phyloP scores from a whole-genome alignment of 495 filamentous ascomycete species.

The Trichoderma reesei region DNA sequence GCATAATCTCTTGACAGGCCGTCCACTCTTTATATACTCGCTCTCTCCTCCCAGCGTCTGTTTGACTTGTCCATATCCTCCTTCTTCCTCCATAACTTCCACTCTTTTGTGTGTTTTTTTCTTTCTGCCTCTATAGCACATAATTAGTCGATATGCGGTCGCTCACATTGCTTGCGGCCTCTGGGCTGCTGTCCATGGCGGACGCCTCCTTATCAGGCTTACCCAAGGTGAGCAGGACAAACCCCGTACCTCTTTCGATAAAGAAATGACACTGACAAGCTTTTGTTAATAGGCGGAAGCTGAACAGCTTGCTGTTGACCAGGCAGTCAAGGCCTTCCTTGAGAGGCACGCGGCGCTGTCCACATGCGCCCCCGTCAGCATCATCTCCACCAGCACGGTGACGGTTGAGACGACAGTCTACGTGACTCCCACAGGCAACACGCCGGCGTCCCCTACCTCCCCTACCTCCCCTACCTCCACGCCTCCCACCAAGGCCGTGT shows the following conservation, averaged over 20 bases:
- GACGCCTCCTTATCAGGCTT: background rate
- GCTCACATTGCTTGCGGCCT: background rate
- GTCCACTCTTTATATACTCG: background rate
- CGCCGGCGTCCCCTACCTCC: background rate
- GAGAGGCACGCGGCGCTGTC: background rate
- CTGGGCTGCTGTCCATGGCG: slow-evolving; percentile 1
- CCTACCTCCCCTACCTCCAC: background rate
- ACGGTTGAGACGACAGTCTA: background rate
- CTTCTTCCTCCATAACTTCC: background rate
- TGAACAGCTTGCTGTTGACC: background rate
- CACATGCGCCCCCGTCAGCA: background rate
- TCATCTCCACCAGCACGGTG: background rate
- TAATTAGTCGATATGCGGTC: background rate
- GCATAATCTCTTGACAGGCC: background rate
- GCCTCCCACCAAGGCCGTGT: background rate
- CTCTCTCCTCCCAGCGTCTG: background rate
- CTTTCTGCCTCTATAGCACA: background rate
- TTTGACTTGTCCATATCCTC: background rate
- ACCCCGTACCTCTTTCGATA: too few relatives aligned
- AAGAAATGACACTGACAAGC: background rate
- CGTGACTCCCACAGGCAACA: background rate
- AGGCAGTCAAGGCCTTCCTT: background rate
- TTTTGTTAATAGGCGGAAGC: background rate
- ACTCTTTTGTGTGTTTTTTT: background rate
- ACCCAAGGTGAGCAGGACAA: background rate